Conservation (phyloP, 2,329 filamentous ascomycete species). For the Beauveria medogensis region DNA sequence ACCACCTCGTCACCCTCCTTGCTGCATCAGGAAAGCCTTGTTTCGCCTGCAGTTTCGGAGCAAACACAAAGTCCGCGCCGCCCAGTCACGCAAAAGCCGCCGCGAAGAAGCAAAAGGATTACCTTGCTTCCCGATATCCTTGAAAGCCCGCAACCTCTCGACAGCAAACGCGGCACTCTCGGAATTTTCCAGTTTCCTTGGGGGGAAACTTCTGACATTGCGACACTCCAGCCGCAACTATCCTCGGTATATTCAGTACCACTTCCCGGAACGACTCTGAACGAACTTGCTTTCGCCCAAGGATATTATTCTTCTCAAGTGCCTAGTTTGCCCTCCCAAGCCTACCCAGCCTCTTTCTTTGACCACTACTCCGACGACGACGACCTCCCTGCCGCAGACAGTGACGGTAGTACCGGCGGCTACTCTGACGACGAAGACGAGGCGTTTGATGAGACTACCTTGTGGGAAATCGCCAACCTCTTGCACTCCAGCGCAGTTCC, state of each 20-base stretch:
- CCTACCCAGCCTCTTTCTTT: conserved; percentile 47
- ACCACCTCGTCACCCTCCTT: not conserved
- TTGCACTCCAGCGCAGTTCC: conserved; percentile 45
- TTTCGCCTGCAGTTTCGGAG: not conserved
- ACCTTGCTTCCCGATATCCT: conserved; percentile 55
- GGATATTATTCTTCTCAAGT: conserved; percentile 4
- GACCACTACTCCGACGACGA: conserved; percentile 53
- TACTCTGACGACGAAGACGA: conserved; percentile 36
- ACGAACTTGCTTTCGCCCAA: conserved; percentile 10
- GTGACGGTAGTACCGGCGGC: conserved; percentile 21
- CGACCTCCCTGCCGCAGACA: conserved; percentile 28
- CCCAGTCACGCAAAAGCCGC: conserved; percentile 43
- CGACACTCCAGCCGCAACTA: conserved; percentile 33
- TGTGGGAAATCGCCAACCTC: conserved; percentile 57
- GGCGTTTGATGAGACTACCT: conserved; percentile 52
- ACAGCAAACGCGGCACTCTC: conserved; percentile 49
- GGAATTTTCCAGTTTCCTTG: conserved; percentile 60
- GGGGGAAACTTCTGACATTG: conserved; percentile 54
- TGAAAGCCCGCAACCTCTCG: conserved; percentile 52
- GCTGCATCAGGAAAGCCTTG: not conserved
- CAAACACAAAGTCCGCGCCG: conserved; percentile 23
- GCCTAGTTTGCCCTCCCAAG: conserved; percentile 19
- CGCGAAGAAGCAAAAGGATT: conserved; percentile 47
- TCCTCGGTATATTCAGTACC: conserved; percentile 26
- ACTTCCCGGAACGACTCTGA: conserved; percentile 43